These are phyloP conservation scores for Antitrichia curtipendula DNA, from an alignment of 225 moss, liverwort and hornwort genomes.

Conservation along the genomic window DNA sequence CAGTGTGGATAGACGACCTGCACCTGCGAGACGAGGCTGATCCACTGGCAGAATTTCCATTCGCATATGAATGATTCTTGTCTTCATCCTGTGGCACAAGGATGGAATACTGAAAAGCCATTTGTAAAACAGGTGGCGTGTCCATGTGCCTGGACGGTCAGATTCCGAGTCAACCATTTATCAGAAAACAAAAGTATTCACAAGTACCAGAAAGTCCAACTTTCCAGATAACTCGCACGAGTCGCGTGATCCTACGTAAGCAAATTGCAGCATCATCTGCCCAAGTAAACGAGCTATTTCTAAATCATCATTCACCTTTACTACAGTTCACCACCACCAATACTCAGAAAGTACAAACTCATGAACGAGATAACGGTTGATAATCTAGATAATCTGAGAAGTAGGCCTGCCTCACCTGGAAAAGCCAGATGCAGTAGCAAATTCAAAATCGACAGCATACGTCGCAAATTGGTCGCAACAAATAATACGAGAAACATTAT, in stretches of 20 bases:
- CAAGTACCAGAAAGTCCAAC: not conserved
- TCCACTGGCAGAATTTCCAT: constrained; percentile 23
- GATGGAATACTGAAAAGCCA: constrained; percentile 95
- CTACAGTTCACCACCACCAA: not conserved
- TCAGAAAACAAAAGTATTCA: not conserved
- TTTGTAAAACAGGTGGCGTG: constrained; percentile 72
- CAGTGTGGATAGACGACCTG: not conserved
- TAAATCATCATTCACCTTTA: not conserved
- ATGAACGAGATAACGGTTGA: not conserved
- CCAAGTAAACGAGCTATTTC: not conserved
- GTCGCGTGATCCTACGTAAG: not conserved
- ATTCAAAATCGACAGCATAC: constrained; percentile 93
- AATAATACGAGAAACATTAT: constrained; percentile 89
- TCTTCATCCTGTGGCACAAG: constrained; percentile 59
- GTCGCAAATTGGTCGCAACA: constrained; percentile 96
- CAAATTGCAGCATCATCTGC: not conserved
- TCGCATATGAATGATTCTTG: constrained; percentile 4
- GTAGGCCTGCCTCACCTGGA: constrained; percentile 41
- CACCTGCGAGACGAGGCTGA: constrained; percentile 15
- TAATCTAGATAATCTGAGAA: not conserved
- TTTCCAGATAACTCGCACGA: not conserved
- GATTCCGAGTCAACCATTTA: not conserved
- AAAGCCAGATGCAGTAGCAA: constrained; percentile 51
- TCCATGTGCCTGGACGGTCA: constrained; percentile 58
- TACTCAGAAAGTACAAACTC: not conserved